These are phyloP conservation scores for Chrysosporium keratinophilum DNA, from an alignment of 2,329 filamentous ascomycete genomes.

Conservation along the genomic window DNA sequence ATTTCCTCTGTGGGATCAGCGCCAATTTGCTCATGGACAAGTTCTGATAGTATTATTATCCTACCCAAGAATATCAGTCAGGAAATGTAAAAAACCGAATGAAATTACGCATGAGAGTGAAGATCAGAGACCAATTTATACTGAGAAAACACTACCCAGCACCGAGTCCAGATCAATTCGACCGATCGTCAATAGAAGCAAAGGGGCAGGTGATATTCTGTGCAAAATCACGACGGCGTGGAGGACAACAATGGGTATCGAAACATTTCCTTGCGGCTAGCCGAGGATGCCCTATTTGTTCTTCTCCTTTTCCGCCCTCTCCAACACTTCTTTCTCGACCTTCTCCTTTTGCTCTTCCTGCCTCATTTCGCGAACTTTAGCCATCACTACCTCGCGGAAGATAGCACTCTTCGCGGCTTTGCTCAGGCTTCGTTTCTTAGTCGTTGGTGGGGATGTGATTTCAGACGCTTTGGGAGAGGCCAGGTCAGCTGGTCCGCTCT, in stretches of 20 bases:
- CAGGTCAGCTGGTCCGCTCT: conserved; percentile 23
- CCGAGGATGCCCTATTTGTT: background rate
- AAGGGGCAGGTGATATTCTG: too few species aligned
- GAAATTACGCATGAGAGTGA: background rate
- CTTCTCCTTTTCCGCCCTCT: conserved; percentile 26
- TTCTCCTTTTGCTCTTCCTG: conserved; percentile 67
- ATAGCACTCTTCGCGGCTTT: conserved; percentile 59
- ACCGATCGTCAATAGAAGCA: too few species aligned
- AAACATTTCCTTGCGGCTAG: background rate
- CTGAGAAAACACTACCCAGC: too few species aligned
- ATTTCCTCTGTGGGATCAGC: too few species aligned
- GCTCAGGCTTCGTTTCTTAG: conserved; percentile 45
- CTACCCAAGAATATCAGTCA: too few species aligned
- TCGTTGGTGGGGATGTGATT: conserved; percentile 24
- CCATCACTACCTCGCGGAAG: conserved; percentile 87
- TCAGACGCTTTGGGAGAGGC: conserved; percentile 20
- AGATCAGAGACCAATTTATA: background rate
- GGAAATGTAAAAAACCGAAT: background rate
- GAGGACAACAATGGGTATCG: background rate
- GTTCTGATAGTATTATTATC: too few species aligned
- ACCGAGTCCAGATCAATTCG: too few species aligned
- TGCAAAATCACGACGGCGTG: too few species aligned
- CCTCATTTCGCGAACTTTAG: conserved; percentile 88
- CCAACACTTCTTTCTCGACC: conserved; percentile 49
- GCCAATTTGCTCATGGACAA: too few species aligned